phyloP scores from a whole-genome alignment of 192 early-diverging fungal genomes.

The Coemansia sp. region DNA sequence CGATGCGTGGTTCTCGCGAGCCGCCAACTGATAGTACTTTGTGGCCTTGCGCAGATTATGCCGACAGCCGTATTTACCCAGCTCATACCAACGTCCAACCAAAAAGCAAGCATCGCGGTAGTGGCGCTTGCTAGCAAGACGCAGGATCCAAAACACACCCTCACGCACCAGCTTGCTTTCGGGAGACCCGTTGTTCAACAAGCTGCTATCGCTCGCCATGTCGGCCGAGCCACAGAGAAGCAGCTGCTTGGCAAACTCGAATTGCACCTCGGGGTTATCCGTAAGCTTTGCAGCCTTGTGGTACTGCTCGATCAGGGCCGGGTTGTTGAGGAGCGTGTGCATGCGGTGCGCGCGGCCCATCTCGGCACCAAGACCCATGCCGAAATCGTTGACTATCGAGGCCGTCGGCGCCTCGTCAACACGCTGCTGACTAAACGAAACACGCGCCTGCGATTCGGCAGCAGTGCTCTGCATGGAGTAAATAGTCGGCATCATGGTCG shows the following conservation, averaged over 20 bases:
- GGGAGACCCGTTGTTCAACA: constrained; percentile 13
- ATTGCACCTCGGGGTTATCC: constrained; percentile 63
- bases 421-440: constrained; percentile 27
- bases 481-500: constrained; percentile 40
- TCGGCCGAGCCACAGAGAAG: constrained; percentile 45
- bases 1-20: constrained; percentile 26
- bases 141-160: constrained; percentile 50
- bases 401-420: constrained; percentile 13
- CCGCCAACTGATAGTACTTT: constrained; percentile 33
- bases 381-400: constrained; percentile 32
- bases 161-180: constrained; percentile 43
- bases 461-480: constrained; percentile 39
- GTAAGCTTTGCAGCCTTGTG: constrained; percentile 70
- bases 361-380: constrained; percentile 30
- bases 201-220: constrained; percentile 21
- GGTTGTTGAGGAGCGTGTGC: constrained; percentile 48
- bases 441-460: constrained; percentile 29
- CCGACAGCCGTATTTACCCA: constrained; percentile 47
- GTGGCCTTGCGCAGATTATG: constrained; percentile 30
- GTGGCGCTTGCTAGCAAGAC: constrained; percentile 36
- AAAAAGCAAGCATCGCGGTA: constrained; percentile 39
- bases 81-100: constrained; percentile 49
- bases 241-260: constrained; percentile 65
- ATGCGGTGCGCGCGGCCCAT: constrained; percentile 46
- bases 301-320: constrained; percentile 53